These are phyloP conservation scores for Microbotryomycetes sp. DNA, from an alignment of 1,284 basidiomycete genomes.

Conservation along the genomic window DNA sequence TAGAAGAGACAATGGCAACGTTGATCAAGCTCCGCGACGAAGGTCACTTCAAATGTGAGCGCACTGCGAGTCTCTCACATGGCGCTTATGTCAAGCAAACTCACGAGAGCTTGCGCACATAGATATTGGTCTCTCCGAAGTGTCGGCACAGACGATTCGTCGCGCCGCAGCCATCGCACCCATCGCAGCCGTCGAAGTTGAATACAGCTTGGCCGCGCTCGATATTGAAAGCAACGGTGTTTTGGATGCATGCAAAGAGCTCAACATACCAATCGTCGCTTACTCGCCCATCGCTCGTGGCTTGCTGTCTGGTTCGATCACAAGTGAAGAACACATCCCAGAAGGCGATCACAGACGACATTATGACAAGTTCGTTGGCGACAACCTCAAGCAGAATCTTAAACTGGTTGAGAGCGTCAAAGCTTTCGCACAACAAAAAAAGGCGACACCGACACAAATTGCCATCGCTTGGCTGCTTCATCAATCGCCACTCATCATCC, in stretches of 20 bases:
- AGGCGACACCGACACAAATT: conserved; percentile 53
- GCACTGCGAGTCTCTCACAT: neutral
- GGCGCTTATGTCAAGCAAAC: neutral
- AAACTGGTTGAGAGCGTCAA: conserved; percentile 50
- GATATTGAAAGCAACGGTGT: conserved; percentile 47
- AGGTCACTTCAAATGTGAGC: conserved; percentile 36
- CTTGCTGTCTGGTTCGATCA: conserved; percentile 54
- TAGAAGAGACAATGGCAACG: conserved; percentile 33
- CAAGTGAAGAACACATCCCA: conserved; percentile 51
- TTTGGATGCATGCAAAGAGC: conserved; percentile 45
- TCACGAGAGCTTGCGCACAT: no score
- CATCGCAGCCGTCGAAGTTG: conserved; percentile 37
- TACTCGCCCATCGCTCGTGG: conserved; percentile 59
- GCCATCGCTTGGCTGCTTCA: conserved; percentile 57
- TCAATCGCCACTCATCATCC: conserved; percentile 46
- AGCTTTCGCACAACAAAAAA: conserved; percentile 48
- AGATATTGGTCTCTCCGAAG: neutral
- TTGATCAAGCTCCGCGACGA: conserved; percentile 34
- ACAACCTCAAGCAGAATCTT: conserved; percentile 58
- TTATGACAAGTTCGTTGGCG: conserved; percentile 43
- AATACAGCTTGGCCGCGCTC: conserved; percentile 46
- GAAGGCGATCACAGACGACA: conserved; percentile 49
- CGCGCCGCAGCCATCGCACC: conserved; percentile 33
- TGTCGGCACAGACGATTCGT: conserved; percentile 34
- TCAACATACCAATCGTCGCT: conserved; percentile 53